Percentiles rank a stretch among this genome's conserved stretches.
Conservation (phyloP, 768 basidiomycete species). For the Lactarius indigo region DNA sequence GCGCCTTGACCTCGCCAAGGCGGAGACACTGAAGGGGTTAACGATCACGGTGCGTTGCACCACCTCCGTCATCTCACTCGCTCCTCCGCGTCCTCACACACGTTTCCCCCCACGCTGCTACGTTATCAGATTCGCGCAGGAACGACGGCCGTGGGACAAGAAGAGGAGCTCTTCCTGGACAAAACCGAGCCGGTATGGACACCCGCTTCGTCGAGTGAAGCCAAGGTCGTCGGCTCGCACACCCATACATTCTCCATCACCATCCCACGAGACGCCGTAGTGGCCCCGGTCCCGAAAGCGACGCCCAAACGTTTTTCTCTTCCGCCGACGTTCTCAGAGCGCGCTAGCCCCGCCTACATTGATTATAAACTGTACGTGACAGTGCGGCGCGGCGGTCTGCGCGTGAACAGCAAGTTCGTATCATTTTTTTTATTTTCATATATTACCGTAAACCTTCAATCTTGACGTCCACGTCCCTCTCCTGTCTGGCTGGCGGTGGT, state of each 20-base stretch:
- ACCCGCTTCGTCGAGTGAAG: constrained; percentile 9
- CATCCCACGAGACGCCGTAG: constrained; percentile 2
- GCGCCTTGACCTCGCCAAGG: constrained; percentile 11
- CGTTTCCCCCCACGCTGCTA: too few species aligned
- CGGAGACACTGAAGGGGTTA: constrained; percentile 20
- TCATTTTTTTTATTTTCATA: background rate
- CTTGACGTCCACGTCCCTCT: too few species aligned
- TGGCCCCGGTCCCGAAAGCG: background rate
- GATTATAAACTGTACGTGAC: constrained; percentile 53
- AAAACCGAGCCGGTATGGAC: constrained; percentile 13
- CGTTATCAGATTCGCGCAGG: constrained; percentile 13
- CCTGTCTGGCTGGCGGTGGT: background rate
- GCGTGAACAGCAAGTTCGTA: constrained; percentile 47
- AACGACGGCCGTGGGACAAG: constrained; percentile 16
- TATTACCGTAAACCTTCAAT: background rate
- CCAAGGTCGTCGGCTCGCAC: constrained; percentile 10
- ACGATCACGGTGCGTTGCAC: constrained; percentile 7
- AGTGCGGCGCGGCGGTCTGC: constrained; percentile 46
- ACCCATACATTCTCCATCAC: constrained; percentile 17
- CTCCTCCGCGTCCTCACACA: background rate
- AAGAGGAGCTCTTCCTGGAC: constrained; percentile 19
- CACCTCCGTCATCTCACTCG: background rate
- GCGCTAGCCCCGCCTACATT: constrained; percentile 51
- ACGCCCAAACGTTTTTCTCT: background rate
- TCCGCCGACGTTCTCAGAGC: constrained; percentile 31